Evolutionary conservation across 768 basidiomycete genomes (phyloP).

Genomic region (Amanita pallidorosea): DNA sequence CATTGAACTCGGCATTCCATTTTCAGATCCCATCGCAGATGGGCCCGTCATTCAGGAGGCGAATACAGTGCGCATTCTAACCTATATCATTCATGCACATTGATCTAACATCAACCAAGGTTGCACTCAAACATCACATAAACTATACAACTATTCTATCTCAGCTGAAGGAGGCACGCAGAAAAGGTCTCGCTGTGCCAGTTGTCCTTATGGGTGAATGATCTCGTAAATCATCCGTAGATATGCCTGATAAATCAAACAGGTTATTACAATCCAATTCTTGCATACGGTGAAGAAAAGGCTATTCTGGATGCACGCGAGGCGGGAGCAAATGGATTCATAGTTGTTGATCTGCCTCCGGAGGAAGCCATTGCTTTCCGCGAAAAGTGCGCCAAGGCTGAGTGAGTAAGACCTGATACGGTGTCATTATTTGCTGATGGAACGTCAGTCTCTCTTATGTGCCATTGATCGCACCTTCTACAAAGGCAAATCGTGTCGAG

Average conservation of each 20-base stretch:
- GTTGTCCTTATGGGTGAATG: constrained; percentile 86
- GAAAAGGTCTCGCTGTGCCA: constrained; percentile 73
- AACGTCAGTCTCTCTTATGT: constrained; percentile 77
- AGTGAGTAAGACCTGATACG: constrained; percentile 39
- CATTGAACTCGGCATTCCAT: constrained; percentile 92
- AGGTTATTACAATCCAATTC: constrained; percentile 97
- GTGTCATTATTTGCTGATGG: neutral
- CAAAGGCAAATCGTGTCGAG: constrained; percentile 75
- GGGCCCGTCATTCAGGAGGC: constrained; percentile 89
- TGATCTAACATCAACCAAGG: constrained; percentile 30
- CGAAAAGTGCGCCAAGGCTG: constrained; percentile 69
- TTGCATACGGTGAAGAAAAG: constrained; percentile 92
- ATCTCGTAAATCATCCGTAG: neutral
- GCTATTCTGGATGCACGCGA: constrained; percentile 83
- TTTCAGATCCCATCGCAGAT: constrained; percentile 95
- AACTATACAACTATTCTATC: constrained; percentile 69
- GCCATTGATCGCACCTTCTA: constrained; percentile 92
- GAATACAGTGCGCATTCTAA: constrained; percentile 60
- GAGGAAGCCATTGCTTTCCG: constrained; percentile 92
- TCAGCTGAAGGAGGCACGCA: constrained; percentile 67
- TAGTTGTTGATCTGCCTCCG: constrained; percentile 95
- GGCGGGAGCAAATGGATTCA: constrained; percentile 95
- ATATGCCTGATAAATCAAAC: constrained; percentile 6
- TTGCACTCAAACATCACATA: constrained; percentile 74
- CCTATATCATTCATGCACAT: neutral